Conservation (phyloP, 2,329 filamentous ascomycete species). For the Botrytis fabae region DNA sequence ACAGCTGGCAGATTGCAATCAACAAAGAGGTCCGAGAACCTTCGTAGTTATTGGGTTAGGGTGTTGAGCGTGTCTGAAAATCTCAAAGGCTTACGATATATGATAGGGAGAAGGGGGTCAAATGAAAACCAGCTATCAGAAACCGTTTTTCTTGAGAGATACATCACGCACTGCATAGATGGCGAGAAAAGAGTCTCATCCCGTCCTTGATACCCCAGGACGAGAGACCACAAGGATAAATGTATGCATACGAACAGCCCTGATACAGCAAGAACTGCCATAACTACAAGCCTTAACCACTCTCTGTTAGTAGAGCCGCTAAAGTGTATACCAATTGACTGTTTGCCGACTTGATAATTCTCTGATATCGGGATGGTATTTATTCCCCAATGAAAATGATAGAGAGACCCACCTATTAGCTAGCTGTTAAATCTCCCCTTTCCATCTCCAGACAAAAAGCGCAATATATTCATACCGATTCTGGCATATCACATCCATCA, state of each 20-base stretch:
- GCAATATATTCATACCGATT: background rate
- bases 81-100: background rate
- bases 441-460: background rate
- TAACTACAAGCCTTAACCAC: background rate
- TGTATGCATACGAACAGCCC: background rate
- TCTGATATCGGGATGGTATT: background rate
- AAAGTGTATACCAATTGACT: background rate
- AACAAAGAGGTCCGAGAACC: background rate
- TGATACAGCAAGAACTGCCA: background rate
- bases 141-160: background rate
- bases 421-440: background rate
- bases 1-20: background rate
- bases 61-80: background rate
- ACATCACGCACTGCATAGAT: background rate
- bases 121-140: accelerated
- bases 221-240: background rate
- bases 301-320: background rate
- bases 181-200: background rate
- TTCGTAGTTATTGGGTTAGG: background rate
- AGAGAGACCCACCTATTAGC: background rate
- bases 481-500: background rate
- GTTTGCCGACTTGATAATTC: background rate
- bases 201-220: background rate
- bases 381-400: background rate
- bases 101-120: background rate